phyloP scores from a whole-genome alignment of 1,284 basidiomycete genomes.

The Singerocomus inundabilis region DNA sequence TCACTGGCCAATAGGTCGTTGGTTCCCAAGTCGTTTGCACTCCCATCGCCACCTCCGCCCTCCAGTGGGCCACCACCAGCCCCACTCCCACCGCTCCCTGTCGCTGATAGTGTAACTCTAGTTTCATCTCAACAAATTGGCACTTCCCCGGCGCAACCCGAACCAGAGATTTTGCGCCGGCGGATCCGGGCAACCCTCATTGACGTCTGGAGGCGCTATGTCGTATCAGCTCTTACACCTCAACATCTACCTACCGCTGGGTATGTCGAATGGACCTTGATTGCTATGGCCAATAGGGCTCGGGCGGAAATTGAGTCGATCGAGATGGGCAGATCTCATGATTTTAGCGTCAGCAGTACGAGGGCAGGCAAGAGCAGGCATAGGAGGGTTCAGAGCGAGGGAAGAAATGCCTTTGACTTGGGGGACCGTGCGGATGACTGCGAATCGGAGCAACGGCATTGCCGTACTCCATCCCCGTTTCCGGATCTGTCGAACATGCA shows the following conservation, averaged over 20 bases:
- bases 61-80: constrained; percentile 31
- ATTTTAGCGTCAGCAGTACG: neutral
- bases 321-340: constrained; percentile 2
- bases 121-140: constrained; percentile 4
- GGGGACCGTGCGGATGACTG: constrained; percentile 22
- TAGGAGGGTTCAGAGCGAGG: constrained; percentile 25
- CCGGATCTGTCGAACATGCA: constrained; percentile 11
- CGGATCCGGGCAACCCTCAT: constrained; percentile 74
- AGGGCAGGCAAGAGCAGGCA: constrained; percentile 12
- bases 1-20: constrained; percentile 36
- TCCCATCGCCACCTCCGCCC: constrained; percentile 27
- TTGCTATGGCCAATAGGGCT: constrained; percentile 17
- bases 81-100: constrained; percentile 25
- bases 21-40: constrained; percentile 33
- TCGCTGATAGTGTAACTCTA: constrained; percentile 10
- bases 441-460: constrained; percentile 12
- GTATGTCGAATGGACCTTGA: constrained; percentile 30
- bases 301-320: constrained; percentile 24
- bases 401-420: constrained; percentile 32
- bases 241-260: constrained; percentile 30
- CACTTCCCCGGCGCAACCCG: constrained; percentile 28
- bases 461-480: constrained; percentile 28
- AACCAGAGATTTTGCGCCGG: constrained; percentile 50
- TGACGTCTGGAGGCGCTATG: constrained; percentile 70
- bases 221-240: constrained; percentile 49